Base-by-base conservation (phyloP, 2,329 filamentous ascomycete genomes). In the Colletotrichum scovillei region DNA sequence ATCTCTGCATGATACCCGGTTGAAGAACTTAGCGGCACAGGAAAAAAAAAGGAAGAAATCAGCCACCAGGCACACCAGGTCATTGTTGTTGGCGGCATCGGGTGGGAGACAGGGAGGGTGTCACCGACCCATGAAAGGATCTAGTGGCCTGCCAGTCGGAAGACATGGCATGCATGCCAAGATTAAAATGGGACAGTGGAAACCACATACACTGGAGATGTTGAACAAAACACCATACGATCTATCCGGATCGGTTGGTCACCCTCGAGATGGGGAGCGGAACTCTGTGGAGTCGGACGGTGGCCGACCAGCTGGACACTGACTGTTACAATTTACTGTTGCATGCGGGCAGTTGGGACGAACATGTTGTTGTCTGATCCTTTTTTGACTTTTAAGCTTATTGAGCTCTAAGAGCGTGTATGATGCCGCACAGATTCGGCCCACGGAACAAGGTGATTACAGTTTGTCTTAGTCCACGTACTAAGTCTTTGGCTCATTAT, bases 321-420 rank as follows among this genome's bases (percentile, higher is more conserved):
- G 26, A 49, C 22, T 32, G 12, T 26, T 14, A 5, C 32, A 19
- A 8, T 24, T 16, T 42, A 42, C 35, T 42, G 35, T 42, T 42
- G 35, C 14, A n/a, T 14, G 32, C 14, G 16, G 59, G 24, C 19
- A 28, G 30, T 53, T 52, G 24, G 55, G 67, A 70, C 28, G 28
- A 65, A 70, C 53, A 6, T 22, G 12, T n/a, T 16, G 22, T 42
- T 60, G 16, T n/a, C 11, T 42, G 19, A 14, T 19, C 30, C 5
- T 6, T 35, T 58, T 52, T 57, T 32, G n/a, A 30, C 38, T 62
- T 24, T 59, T 32, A 30, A 65, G 62, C 67, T 38, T 57, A 49
- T 49, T 22, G 9, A 35, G 53, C 28, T 8, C 35, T 5, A 16
- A 12, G 5, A 9, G 42, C 26, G 35, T 42, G 35, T 42, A 16